These are phyloP conservation scores for Pseudogymnoascus sp. DNA, from an alignment of 2,329 filamentous ascomycete genomes.

Conservation along the genomic window DNA sequence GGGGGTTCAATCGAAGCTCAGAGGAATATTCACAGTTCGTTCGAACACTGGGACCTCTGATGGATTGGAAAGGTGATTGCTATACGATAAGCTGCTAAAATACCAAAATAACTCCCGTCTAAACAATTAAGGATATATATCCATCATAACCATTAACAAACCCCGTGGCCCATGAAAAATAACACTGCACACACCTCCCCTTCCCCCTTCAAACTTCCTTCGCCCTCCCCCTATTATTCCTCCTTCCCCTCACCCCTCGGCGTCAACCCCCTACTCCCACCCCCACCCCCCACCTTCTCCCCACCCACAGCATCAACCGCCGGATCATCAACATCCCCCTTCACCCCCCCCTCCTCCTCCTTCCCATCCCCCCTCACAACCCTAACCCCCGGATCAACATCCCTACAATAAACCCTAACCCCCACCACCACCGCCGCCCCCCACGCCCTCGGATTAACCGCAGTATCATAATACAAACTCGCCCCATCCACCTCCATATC, in stretches of 20 bases:
- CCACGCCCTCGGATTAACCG: background rate
- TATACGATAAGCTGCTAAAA: background rate
- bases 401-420: background rate
- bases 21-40: no score
- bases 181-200: background rate
- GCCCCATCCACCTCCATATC: background rate
- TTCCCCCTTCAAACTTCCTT: background rate
- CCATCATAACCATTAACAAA: background rate
- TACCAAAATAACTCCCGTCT: background rate
- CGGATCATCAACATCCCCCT: background rate
- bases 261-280: background rate
- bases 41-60: background rate
- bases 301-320: background rate
- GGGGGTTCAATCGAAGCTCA: no score
- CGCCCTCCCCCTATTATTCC: no score
- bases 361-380: background rate
- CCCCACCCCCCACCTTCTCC: background rate
- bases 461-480: background rate
- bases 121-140: background rate
- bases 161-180: background rate
- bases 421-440: background rate
- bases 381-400: background rate
- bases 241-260: background rate
- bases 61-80: background rate
- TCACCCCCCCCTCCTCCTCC: background rate